phyloP scores from a whole-genome alignment of 2,329 filamentous ascomycete genomes.

The Alternaria panax region DNA sequence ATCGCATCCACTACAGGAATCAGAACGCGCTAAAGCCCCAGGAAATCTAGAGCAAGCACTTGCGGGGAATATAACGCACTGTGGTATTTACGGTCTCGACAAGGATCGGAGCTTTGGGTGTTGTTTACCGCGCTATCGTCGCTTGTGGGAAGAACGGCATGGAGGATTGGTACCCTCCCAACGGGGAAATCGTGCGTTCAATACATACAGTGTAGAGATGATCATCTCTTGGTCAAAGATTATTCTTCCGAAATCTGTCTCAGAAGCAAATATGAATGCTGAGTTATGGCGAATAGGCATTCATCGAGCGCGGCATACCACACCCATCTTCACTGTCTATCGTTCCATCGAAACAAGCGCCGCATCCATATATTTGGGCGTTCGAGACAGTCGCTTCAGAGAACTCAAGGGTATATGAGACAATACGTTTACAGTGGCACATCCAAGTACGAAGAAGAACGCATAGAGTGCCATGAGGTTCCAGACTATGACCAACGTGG shows the following conservation, averaged over 20 bases:
- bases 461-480: conserved; percentile 14
- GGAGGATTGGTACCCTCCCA: not conserved
- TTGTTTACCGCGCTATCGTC: not conserved
- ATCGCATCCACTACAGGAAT: not conserved
- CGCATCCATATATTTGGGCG: not conserved
- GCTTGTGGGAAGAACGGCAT: not conserved
- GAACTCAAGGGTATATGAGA: not conserved
- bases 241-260: not conserved
- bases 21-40: not conserved
- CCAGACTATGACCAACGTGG: conserved; percentile 6
- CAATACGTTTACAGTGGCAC: conserved; percentile 6
- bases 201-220: not conserved
- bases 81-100: not conserved
- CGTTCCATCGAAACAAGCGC: not conserved
- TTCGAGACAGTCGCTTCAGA: not conserved
- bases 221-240: not conserved
- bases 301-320: not conserved
- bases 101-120: not conserved
- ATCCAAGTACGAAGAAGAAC: conserved; percentile 15
- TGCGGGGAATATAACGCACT: not conserved
- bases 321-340: not conserved
- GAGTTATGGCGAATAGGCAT: not conserved
- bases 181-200: not conserved
- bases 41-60: not conserved
- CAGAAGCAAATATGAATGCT: not conserved